Conservation (phyloP, 139 green algal species). For the Pleodorina starrii region DNA sequence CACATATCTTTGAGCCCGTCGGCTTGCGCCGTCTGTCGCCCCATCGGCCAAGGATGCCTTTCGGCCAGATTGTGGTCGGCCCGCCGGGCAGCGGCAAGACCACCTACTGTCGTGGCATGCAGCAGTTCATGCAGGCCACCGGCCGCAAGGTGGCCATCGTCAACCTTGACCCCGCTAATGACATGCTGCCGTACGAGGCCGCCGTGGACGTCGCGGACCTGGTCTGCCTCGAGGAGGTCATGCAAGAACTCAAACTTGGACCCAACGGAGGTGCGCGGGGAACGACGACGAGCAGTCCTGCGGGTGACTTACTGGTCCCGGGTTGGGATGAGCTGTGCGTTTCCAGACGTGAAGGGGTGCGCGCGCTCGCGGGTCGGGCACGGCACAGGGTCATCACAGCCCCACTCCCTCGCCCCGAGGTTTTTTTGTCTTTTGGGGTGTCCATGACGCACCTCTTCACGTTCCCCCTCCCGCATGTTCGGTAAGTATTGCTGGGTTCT, state of each 20-base stretch:
- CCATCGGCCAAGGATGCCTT: conserved; percentile 80
- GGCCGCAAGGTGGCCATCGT: conserved; percentile 77
- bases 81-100: conserved; percentile 96
- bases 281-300: no score
- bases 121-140: conserved; percentile 77
- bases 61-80: conserved; percentile 95
- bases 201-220: conserved; percentile 83
- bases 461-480: background rate
- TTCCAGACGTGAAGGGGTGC: no score
- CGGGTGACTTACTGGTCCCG: no score
- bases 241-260: conserved; percentile 75
- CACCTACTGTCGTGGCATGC: conserved; percentile 92
- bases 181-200: conserved; percentile 82
- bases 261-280: conserved; percentile 79
- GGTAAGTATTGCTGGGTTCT: background rate
- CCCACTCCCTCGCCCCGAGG: no score
- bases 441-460: no score
- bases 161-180: conserved; percentile 94
- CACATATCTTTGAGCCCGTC: no score
- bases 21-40: no score
- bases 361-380: no score
- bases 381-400: no score
- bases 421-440: no score
- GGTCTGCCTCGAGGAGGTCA: conserved; percentile 75
- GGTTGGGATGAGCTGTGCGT: no score